These are phyloP conservation scores for Dittrichia graveolens DNA, from an alignment of 129 eudicot genomes.

Conservation along the genomic window DNA sequence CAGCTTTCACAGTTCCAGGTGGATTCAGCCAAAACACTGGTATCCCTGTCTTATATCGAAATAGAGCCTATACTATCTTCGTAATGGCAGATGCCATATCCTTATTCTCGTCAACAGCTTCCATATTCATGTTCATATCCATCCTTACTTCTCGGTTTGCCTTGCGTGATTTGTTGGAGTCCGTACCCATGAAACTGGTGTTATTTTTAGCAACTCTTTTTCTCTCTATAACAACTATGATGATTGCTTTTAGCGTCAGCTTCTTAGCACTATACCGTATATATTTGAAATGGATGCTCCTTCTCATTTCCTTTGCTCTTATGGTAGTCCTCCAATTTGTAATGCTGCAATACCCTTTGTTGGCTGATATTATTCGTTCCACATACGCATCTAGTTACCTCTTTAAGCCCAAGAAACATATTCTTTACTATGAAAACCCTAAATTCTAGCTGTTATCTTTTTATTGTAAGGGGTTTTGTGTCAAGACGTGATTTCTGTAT, in stretches of 20 bases:
- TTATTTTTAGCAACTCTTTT: background rate
- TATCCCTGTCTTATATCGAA: background rate
- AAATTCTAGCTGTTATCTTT: too few species aligned
- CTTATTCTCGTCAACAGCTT: background rate
- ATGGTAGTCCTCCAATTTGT: conserved; percentile 12
- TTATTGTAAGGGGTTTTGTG: too few species aligned
- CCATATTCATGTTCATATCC: background rate
- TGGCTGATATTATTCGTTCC: too few species aligned
- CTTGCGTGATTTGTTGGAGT: conserved; percentile 8
- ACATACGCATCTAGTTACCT: too few species aligned
- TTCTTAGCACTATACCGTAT: conserved; percentile 27
- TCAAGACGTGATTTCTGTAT: too few species aligned
- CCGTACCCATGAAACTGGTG: background rate
- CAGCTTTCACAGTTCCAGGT: conserved; percentile 38
- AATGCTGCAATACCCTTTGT: conserved; percentile 17
- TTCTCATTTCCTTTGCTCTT: conserved; percentile 17
- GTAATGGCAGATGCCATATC: conserved; percentile 28
- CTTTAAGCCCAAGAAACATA: too few species aligned
- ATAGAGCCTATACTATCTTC: background rate
- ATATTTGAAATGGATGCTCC: conserved; percentile 21
- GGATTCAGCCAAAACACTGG: conserved; percentile 23
- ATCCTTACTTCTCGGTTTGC: conserved; percentile 15
- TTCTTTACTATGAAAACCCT: too few species aligned
- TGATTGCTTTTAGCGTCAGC: conserved; percentile 11
- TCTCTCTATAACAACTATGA: background rate